phyloP scores from a whole-genome alignment of 2,329 filamentous ascomycete genomes.

The Neopestalotiopsis rosae region DNA sequence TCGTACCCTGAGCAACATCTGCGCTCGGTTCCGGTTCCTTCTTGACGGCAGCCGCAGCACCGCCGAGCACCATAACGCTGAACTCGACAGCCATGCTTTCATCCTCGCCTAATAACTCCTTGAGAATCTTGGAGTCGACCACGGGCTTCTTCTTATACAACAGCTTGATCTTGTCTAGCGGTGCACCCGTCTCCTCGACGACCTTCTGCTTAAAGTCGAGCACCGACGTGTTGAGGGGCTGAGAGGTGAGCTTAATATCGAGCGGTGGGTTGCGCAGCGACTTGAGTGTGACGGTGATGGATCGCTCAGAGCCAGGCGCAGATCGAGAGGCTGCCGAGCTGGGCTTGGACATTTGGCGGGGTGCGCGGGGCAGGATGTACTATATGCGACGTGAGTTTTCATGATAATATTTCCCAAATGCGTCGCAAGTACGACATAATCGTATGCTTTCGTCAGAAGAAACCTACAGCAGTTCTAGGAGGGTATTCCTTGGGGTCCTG shows the following conservation, averaged over 20 bases:
- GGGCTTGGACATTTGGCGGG: constrained; percentile 58
- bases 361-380: constrained; percentile 76
- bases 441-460: background rate
- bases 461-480: constrained; percentile 74
- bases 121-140: constrained; percentile 75
- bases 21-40: constrained; percentile 46
- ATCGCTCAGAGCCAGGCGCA: constrained; percentile 58
- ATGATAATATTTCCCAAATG: too few relatives aligned
- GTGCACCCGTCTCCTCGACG: constrained; percentile 64
- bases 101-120: constrained; percentile 67
- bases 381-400: constrained; percentile 37
- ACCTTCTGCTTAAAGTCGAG: constrained; percentile 79
- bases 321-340: constrained; percentile 41
- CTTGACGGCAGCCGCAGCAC: constrained; percentile 52
- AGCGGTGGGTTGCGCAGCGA: constrained; percentile 78
- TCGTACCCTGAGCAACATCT: constrained; percentile 55
- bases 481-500: constrained; percentile 84
- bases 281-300: constrained; percentile 68
- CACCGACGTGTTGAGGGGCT: constrained; percentile 73
- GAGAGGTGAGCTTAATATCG: constrained; percentile 68
- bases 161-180: constrained; percentile 82
- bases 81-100: constrained; percentile 71
- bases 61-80: constrained; percentile 86
- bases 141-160: constrained; percentile 88
- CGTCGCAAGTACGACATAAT: background rate